Evolutionary conservation across 352 stramenopile species (phyloP), one percentile per base, ranked within the genome.

Genomic region (Thalassiosira delicatula): DNA sequence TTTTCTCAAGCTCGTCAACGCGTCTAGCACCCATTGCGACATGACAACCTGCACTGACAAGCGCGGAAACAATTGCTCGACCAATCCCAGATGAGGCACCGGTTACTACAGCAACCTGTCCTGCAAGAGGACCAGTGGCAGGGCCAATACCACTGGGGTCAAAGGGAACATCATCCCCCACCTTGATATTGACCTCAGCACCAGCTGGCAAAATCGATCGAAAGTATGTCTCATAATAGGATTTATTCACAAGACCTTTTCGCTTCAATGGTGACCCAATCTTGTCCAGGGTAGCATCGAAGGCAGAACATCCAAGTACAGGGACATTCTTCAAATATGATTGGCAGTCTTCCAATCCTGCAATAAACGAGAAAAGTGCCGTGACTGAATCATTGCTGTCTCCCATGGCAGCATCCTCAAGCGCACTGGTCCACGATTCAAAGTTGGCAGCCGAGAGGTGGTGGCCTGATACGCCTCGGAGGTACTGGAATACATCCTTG

Each of bases 141-240:
- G 76, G 44, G n/a, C n/a, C 57, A 44, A 8, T 53, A 29, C 51
- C 76, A 37, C 9, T 74, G 1, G 49, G 37, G 21, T 83, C 60
- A 42, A 78, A 63, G 17, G 32, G 35, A 59, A 78, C 60, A 37
- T 56, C 57, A 4, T 74, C 70, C 54, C 27, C 27, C 4, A 8
- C 14, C 8, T 37, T 27, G 19, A 56, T 27, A 23, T 37, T 27
- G 8, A 12, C 23, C 30, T 66, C 33, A 44, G 12, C 8, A 29
- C 12, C 23, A 1, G 30, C 17, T 29, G 37, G 35, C n/a, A 74
- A 33, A n/a, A 74, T 66, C 12, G 76, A 74, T 19, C 57, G 54
- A 23, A 83, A 83, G 51, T 74, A 83, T 54, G 40, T 74, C 35
- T 73, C 44, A 21, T 74, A 83, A 29, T 83, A 83, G 19, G 76